These are phyloP conservation scores for Cephaloascus fragrans DNA, from an alignment of 805 yeast genomes.

Conservation along the genomic window DNA sequence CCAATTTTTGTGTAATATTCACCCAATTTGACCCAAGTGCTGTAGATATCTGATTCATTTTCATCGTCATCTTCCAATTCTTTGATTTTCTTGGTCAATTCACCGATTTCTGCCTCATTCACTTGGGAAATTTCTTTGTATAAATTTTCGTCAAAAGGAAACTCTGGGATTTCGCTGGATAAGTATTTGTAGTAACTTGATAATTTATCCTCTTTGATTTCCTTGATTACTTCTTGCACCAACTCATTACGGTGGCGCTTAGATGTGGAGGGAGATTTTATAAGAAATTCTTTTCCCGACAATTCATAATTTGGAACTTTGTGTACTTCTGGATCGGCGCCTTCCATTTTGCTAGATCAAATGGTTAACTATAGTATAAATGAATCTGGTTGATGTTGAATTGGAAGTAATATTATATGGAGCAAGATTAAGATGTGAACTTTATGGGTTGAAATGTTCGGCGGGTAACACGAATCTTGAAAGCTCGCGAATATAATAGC, in stretches of 20 bases:
- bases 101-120: slow-evolving; percentile 48
- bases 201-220: slow-evolving; percentile 52
- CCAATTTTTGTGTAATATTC: slow-evolving; percentile 83
- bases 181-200: slow-evolving; percentile 79
- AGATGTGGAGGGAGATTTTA: slow-evolving; percentile 27
- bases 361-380: too few relatives aligned
- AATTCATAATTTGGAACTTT: slow-evolving; percentile 75
- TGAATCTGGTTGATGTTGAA: too few relatives aligned
- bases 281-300: slow-evolving; percentile 69
- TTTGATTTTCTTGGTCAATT: slow-evolving; percentile 42
- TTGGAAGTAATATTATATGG: too few relatives aligned
- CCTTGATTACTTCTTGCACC: slow-evolving; percentile 33
- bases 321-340: slow-evolving; percentile 36
- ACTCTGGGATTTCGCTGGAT: slow-evolving; percentile 27
- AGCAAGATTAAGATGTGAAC: too few relatives aligned
- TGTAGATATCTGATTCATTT: slow-evolving; percentile 76
- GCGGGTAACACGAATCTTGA: too few relatives aligned
- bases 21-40: slow-evolving; percentile 71
- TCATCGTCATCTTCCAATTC: slow-evolving; percentile 62
- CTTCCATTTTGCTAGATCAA: too few relatives aligned
- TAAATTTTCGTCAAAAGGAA: slow-evolving; percentile 49
- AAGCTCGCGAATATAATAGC: too few relatives aligned
- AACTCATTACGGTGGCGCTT: slow-evolving; percentile 30
- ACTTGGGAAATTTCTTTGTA: slow-evolving; percentile 38
- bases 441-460: too few relatives aligned